Evolutionary conservation across 176 grass and related monocot genomes (phyloP).

Genomic region (Hsuehochloa calcarea): DNA sequence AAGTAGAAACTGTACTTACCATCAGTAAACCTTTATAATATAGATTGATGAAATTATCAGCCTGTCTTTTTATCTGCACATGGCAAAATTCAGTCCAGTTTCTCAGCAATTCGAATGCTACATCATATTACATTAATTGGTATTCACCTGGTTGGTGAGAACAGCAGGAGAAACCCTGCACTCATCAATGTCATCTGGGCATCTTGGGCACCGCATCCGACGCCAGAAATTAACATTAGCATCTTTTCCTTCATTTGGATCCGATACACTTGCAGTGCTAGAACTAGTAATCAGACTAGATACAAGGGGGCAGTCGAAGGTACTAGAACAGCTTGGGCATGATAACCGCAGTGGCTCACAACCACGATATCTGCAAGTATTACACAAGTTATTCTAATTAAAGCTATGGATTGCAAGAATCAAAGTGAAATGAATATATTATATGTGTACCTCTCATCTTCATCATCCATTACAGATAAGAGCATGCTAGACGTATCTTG

Average conservation of each 20-base stretch:
- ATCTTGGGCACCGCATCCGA: conserved; percentile 75
- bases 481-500: conserved; percentile 74
- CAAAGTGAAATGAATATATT: conserved; percentile 23
- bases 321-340: conserved; percentile 81
- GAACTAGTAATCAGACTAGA: conserved; percentile 68
- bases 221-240: conserved; percentile 71
- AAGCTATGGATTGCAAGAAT: conserved; percentile 3
- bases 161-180: conserved; percentile 61
- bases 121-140: background rate
- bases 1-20: conserved; percentile 50
- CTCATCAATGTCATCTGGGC: conserved; percentile 57
- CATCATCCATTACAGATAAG: conserved; percentile 68
- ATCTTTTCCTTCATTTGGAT: conserved; percentile 51
- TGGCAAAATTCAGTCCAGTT: conserved; percentile 25
- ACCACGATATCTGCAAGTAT: conserved; percentile 72
- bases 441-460: conserved; percentile 68
- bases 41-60: conserved; percentile 74
- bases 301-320: conserved; percentile 77
- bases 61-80: conserved; percentile 88
- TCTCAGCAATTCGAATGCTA: conserved; percentile 16
- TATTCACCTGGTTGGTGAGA: conserved; percentile 84
- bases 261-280: conserved; percentile 28
- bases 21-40: conserved; percentile 88
- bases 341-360: conserved; percentile 81
- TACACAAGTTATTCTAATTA: conserved; percentile 35